These are phyloP conservation scores for Alternaria ventricosa DNA, from an alignment of 2,329 filamentous ascomycete genomes.

Conservation along the genomic window DNA sequence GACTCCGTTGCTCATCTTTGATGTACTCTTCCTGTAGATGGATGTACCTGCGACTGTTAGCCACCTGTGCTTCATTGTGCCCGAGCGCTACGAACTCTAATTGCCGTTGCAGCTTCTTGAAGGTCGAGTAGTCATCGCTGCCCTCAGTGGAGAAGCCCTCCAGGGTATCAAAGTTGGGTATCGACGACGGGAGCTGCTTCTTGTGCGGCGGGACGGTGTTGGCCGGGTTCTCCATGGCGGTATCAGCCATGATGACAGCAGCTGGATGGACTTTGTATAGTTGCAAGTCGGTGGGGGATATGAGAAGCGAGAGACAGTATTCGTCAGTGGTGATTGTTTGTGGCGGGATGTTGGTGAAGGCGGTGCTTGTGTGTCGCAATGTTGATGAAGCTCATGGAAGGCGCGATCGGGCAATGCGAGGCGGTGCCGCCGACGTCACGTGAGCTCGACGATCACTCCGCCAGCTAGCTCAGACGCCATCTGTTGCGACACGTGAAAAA, in stretches of 20 bases:
- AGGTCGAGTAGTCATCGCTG: slow-evolving; percentile 89
- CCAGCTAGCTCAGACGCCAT: not conserved
- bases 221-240: slow-evolving; percentile 80
- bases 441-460: slow-evolving; percentile 11
- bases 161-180: slow-evolving; percentile 88
- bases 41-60: slow-evolving; percentile 71
- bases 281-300: slow-evolving; percentile 1
- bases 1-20: slow-evolving; percentile 98
- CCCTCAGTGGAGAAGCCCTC: slow-evolving; percentile 82
- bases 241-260: slow-evolving; percentile 74
- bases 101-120: slow-evolving; percentile 97
- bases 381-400: slow-evolving; percentile 37
- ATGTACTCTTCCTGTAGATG: slow-evolving; percentile 99
- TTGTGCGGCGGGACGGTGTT: slow-evolving; percentile 78
- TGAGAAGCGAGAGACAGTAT: slow-evolving; percentile 1
- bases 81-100: slow-evolving; percentile 71
- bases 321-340: not conserved
- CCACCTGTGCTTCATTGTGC: slow-evolving; percentile 12
- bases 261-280: slow-evolving; percentile 1
- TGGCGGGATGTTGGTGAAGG: slow-evolving; percentile 5
- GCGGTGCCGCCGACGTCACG: slow-evolving; percentile 35
- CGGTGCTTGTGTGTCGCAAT: slow-evolving; percentile 29
- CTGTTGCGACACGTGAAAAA: not conserved
- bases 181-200: slow-evolving; percentile 78
- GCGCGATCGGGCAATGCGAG: slow-evolving; percentile 24